phyloP scores from a whole-genome alignment of 768 basidiomycete species.

The Tricholoma matsutake region DNA sequence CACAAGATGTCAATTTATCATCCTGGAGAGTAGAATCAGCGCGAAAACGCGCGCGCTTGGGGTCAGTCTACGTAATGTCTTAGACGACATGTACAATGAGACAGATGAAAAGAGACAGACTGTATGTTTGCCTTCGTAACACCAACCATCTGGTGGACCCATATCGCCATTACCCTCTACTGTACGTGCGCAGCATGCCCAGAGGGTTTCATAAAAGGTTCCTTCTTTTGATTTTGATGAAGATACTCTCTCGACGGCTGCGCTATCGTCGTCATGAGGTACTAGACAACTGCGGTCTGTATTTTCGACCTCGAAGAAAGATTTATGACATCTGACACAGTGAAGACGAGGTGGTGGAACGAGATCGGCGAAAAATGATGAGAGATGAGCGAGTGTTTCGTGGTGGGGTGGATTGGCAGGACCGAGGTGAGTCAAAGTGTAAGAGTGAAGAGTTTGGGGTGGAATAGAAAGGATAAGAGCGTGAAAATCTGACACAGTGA shows the following conservation, averaged over 20 bases:
- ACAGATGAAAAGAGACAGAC: conserved; percentile 34
- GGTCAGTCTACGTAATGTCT: conserved; percentile 49
- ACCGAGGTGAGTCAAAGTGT: conserved; percentile 52
- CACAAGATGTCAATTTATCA: conserved; percentile 68
- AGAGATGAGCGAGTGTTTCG: conserved; percentile 43
- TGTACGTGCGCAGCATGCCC: conserved; percentile 70
- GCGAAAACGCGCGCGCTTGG: conserved; percentile 74
- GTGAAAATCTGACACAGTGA: conserved; percentile 29
- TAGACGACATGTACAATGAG: conserved; percentile 5
- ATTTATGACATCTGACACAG: conserved; percentile 72
- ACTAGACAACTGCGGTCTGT: conserved; percentile 66
- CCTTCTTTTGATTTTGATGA: conserved; percentile 25
- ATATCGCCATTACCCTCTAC: conserved; percentile 77
- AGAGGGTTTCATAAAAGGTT: conserved; percentile 51
- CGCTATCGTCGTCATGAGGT: conserved; percentile 79
- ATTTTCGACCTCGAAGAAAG: conserved; percentile 71
- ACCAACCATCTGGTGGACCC: conserved; percentile 86
- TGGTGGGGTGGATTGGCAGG: conserved; percentile 37
- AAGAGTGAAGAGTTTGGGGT: conserved; percentile 62
- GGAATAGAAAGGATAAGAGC: conserved; percentile 59
- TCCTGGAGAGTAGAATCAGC: conserved; percentile 65
- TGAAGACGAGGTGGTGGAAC: conserved; percentile 67
- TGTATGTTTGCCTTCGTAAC: conserved; percentile 81
- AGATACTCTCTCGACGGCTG: conserved; percentile 62
- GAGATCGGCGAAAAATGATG: conserved; percentile 59